Conservation (phyloP, 2,329 filamentous ascomycete genomes). For the Macrophomina pseudophaseolina region DNA sequence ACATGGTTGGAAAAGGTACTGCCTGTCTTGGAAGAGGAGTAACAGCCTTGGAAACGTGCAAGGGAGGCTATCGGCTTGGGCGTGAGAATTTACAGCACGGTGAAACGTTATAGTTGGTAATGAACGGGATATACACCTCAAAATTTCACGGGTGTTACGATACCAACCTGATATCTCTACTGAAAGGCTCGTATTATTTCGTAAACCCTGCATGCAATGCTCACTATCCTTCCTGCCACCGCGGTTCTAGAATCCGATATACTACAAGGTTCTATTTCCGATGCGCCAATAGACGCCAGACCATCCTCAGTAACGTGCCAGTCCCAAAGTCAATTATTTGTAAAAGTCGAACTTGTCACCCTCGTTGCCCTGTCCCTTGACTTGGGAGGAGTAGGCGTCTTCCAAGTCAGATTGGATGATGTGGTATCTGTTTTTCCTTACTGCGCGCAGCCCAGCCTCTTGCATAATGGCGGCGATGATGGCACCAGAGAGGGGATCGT, state of each 20-base stretch:
- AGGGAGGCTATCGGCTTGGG: neutral
- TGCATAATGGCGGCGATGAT: conserved; percentile 99
- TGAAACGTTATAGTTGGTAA: too few species aligned
- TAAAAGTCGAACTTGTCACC: conserved; percentile 75
- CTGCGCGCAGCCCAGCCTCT: conserved; percentile 90
- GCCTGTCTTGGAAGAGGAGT: conserved; percentile 42
- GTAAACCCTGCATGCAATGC: conserved; percentile 14
- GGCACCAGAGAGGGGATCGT: conserved; percentile 92
- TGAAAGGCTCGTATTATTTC: conserved; percentile 9
- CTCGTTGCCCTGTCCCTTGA: conserved; percentile 78
- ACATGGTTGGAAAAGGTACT: conserved; percentile 48
- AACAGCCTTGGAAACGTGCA: neutral
- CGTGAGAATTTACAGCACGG: too few species aligned
- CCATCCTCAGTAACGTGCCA: conserved; percentile 15
- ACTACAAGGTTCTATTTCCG: conserved; percentile 23
- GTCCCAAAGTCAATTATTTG: conserved; percentile 35
- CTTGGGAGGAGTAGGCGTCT: conserved; percentile 95
- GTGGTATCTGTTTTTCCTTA: conserved; percentile 98
- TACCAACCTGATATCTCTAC: neutral
- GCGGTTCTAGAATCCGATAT: conserved; percentile 5
- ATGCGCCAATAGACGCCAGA: conserved; percentile 16
- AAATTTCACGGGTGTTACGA: too few species aligned
- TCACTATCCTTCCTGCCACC: neutral
- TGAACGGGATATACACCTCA: too few species aligned
- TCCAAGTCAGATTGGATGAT: conserved; percentile 97